Base-by-base conservation (phyloP, 2,329 filamentous ascomycete genomes). In the Fusarium sp. region DNA sequence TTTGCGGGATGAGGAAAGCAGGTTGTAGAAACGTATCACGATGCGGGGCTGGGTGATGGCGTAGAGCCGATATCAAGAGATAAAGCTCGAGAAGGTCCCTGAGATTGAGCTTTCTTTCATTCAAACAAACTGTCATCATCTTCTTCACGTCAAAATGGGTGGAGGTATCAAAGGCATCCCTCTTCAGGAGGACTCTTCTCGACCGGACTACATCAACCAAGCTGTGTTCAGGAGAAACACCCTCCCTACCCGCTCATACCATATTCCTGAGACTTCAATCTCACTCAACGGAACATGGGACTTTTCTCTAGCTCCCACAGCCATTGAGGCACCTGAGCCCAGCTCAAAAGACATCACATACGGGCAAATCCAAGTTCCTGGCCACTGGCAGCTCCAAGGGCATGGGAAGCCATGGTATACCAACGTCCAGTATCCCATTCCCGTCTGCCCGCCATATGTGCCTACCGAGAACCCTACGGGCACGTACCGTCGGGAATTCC, bases 301-400 rank as follows among this genome's bases (percentile, higher is more conserved):
- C 59, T 90, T 90, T 68, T 81, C 86, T 67, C 83, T 86, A 57
- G 80, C 83, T 14, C 69, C 78, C 6, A 83, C 80, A 10, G 84
- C 85, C 1, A 71, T 81, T 10, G 81, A 84, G 56, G 83, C 85
- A 1, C 84, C 85, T 22, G 78, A 81, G 25, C 55, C 70, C 5
- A 56, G 41, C 30, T 41, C 62, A 51, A 84, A 90, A 53, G 86
- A 91, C 70, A 54, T 84, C 87, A 65, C 69, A 41, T 77, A 74
- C 76, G 79, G 55, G 70, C 88, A 87, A 83, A 78, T 80, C 22
- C 80, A 84, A 13, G 90, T 92, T 1, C 90, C 90, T 0, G 88
- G 88, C 5, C 87, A 90, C 74, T 93, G 91, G 91, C 90, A 92
- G 77, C 80, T 91, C 7, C 88, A 92, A 77, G 90, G 90, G 27